phyloP scores from a whole-genome alignment of 2,329 filamentous ascomycete species.

The Ceratocystiopsis sp. region DNA sequence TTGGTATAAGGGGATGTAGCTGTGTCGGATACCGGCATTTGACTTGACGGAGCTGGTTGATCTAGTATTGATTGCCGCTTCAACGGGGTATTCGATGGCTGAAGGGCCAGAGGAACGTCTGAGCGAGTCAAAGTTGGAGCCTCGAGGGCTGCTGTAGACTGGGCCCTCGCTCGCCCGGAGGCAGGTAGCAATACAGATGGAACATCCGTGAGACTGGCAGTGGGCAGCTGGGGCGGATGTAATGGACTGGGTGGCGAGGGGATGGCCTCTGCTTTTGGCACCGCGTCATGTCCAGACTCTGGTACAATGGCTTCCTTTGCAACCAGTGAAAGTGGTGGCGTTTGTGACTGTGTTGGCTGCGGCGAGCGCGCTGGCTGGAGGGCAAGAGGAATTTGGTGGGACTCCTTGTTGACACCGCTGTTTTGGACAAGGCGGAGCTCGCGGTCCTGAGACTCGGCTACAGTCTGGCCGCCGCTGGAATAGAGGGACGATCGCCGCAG shows the following conservation, averaged over 20 bases:
- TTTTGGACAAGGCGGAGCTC: neutral
- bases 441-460: too few species aligned
- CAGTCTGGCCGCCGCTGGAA: too few species aligned
- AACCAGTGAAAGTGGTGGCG: too few species aligned
- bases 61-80: too few species aligned
- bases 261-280: too few species aligned
- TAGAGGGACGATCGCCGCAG: too few species aligned
- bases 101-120: slow-evolving; percentile 1
- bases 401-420: neutral
- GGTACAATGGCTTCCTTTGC: too few species aligned
- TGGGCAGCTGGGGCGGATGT: neutral
- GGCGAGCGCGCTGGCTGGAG: slow-evolving; percentile 12
- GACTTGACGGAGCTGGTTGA: neutral
- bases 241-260: too few species aligned
- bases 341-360: slow-evolving; percentile 1
- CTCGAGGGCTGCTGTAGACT: too few species aligned
- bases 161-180: neutral
- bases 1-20: too few species aligned
- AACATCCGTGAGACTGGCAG: neutral
- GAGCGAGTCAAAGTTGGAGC: neutral
- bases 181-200: neutral
- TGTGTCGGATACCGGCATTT: too few species aligned
- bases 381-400: slow-evolving; percentile 8
- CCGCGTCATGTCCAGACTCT: too few species aligned
- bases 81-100: neutral